A percentile compares a stretch with the other conserved stretches of the same genome.
Conservation (phyloP, 202 grass and related monocot genomes). For the Eragrostis tef region DNA sequence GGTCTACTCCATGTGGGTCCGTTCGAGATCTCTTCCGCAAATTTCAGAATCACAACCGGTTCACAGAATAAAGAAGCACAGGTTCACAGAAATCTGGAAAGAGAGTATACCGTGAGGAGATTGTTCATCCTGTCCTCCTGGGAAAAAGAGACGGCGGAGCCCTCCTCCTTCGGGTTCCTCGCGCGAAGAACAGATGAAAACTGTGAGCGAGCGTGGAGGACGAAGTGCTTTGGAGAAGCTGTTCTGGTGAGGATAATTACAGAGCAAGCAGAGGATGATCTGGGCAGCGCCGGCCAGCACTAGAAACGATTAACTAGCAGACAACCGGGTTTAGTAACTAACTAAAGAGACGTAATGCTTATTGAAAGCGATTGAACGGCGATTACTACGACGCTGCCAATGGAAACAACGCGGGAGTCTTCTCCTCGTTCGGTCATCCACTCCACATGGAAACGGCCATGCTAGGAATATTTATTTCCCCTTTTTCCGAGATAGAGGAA, state of each 20-base stretch:
- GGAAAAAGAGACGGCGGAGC: background rate
- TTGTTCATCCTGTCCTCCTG: slow-evolving; percentile 52
- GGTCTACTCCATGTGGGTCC: background rate
- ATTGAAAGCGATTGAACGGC: slow-evolving; percentile 6
- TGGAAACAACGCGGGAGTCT: background rate
- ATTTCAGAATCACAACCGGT: background rate
- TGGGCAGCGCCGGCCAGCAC: slow-evolving; percentile 47
- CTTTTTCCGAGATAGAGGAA: background rate
- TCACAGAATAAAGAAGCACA: background rate
- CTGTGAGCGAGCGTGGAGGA: background rate
- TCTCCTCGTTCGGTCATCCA: background rate
- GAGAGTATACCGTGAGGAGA: slow-evolving; percentile 59
- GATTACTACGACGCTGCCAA: background rate
- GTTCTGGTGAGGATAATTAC: slow-evolving; percentile 14
- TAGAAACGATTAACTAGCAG: slow-evolving; percentile 52
- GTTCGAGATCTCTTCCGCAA: background rate
- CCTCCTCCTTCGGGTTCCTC: background rate
- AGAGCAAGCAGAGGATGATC: background rate
- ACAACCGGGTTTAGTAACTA: slow-evolving; percentile 46
- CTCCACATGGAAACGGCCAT: background rate
- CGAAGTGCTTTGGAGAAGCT: slow-evolving; percentile 31
- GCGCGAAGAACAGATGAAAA: slow-evolving; percentile 1
- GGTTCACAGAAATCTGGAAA: background rate
- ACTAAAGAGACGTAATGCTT: slow-evolving; percentile 34
- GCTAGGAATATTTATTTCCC: background rate